Percentiles rank a stretch among this genome's conserved stretches.
Evolutionary conservation across 1,284 basidiomycete genomes (phyloP).

Genomic region (Puccinia horiana): DNA sequence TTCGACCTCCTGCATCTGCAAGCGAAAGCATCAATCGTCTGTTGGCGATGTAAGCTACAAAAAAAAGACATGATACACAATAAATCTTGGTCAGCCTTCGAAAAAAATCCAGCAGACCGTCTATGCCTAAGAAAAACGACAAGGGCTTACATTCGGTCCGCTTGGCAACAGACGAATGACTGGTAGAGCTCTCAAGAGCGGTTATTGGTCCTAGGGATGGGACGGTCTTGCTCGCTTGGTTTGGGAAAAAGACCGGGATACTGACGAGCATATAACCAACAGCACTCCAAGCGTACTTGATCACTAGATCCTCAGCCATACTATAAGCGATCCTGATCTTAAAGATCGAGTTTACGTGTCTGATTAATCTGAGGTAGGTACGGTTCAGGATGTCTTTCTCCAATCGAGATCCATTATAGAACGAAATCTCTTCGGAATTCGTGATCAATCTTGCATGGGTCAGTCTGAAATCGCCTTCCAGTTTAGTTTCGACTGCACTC

Average conservation of each 20-base stretch:
- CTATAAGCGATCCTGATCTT: conserved; percentile 72
- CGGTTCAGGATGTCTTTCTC: conserved; percentile 80
- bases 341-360: conserved; percentile 88
- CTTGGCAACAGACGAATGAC: conserved; percentile 43
- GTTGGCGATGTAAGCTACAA: conserved; percentile 76
- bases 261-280: conserved; percentile 84
- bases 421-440: conserved; percentile 92
- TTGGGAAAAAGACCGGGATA: conserved; percentile 70
- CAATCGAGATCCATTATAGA: conserved; percentile 84
- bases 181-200: conserved; percentile 33
- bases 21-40: conserved; percentile 86
- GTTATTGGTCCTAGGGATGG: conserved; percentile 22
- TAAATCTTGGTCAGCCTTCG: not conserved
- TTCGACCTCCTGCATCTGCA: conserved; percentile 82
- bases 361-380: conserved; percentile 78
- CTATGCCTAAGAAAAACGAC: not conserved
- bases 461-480: conserved; percentile 82
- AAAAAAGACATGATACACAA: not conserved
- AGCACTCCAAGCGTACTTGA: conserved; percentile 91
- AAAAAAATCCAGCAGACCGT: not conserved
- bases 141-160: conserved; percentile 46
- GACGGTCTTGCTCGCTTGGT: conserved; percentile 6
- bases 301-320: conserved; percentile 86
- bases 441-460: conserved; percentile 84
- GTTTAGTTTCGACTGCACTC: conserved; percentile 80